phyloP scores from a whole-genome alignment of 257 asterid genomes.

The Echium plantagineum region DNA sequence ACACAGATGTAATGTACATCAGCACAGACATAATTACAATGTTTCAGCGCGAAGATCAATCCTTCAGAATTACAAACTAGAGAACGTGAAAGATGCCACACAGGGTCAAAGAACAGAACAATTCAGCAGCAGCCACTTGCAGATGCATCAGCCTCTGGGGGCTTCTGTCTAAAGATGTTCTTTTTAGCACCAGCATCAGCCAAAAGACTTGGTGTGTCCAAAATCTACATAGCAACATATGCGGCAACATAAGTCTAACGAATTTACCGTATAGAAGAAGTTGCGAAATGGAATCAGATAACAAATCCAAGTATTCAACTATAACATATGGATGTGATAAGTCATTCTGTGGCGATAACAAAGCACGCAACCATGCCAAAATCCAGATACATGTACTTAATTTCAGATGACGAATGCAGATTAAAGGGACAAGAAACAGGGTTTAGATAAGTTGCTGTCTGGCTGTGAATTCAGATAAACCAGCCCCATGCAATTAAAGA shows the following conservation, averaged over 20 bases:
- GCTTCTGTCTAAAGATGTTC: constrained; percentile 89
- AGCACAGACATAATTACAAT: not conserved
- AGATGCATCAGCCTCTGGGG: constrained; percentile 61
- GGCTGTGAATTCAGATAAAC: not conserved
- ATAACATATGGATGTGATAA: not conserved
- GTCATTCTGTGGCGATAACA: not conserved
- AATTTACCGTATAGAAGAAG: not conserved
- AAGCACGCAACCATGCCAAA: not conserved
- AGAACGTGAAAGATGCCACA: not conserved
- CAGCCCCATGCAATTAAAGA: not conserved
- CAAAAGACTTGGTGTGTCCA: constrained; percentile 88
- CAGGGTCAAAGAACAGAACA: not conserved
- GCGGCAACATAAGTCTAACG: not conserved
- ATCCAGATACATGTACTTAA: not conserved
- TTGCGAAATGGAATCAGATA: not conserved
- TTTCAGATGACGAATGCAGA: not conserved
- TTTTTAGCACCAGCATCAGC: constrained; percentile 62
- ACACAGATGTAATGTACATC: not conserved
- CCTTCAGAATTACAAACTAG: not conserved
- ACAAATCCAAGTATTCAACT: not conserved
- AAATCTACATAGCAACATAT: constrained; percentile 37
- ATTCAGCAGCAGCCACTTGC: constrained; percentile 73
- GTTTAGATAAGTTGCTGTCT: no score
- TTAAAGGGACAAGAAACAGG: not conserved
- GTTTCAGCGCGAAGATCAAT: not conserved